These are phyloP conservation scores for Cercospora sp. DNA, from an alignment of 2,329 filamentous ascomycete genomes.

Conservation along the genomic window DNA sequence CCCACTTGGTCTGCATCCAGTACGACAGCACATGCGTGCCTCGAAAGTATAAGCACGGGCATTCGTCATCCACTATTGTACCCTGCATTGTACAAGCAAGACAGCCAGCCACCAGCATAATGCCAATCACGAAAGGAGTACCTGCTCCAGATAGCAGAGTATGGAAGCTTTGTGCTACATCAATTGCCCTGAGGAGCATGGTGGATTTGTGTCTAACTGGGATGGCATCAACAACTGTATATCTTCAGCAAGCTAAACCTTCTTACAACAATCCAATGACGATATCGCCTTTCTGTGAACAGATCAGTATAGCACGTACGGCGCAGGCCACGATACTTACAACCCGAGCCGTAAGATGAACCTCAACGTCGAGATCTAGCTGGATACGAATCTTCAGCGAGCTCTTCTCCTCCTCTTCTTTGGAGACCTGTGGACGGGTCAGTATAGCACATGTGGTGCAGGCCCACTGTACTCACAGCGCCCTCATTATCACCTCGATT, in stretches of 20 bases:
- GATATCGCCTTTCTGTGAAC: constrained; percentile 30
- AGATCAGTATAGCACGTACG: too few relatives aligned
- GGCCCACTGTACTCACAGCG: not conserved
- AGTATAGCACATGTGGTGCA: not conserved
- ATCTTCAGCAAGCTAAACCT: not conserved
- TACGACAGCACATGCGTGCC: constrained; percentile 1
- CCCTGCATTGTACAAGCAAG: not conserved
- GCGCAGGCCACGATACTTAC: too few relatives aligned
- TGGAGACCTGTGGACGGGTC: not conserved
- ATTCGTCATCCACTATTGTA: not conserved
- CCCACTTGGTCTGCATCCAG: constrained; percentile 1
- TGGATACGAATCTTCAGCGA: constrained; percentile 35
- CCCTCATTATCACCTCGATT: constrained; percentile 5
- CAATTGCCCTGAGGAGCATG: not conserved
- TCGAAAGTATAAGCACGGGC: not conserved
- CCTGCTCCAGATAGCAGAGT: not conserved
- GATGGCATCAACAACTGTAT: not conserved
- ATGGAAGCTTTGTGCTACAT: not conserved
- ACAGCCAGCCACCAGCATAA: not conserved
- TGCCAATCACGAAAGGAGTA: not conserved
- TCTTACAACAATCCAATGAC: constrained; percentile 35
- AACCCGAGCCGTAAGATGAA: constrained; percentile 32
- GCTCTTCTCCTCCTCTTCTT: constrained; percentile 24
- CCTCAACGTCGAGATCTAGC: constrained; percentile 36
- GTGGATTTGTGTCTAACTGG: not conserved